These are phyloP conservation scores for Linanthus parryae DNA, from an alignment of 148 eudicot genomes.

Conservation along the genomic window DNA sequence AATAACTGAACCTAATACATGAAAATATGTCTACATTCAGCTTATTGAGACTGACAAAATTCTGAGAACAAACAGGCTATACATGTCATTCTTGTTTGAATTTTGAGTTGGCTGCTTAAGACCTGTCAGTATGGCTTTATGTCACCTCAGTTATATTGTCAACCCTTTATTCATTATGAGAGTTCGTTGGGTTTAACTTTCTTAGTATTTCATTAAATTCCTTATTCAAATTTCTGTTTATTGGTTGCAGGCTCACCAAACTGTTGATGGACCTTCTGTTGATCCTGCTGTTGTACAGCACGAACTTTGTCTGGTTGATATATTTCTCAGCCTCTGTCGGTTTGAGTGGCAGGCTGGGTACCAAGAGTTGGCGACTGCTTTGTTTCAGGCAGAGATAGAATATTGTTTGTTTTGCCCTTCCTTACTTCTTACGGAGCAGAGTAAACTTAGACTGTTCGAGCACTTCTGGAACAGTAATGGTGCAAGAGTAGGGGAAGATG, in stretches of 20 bases:
- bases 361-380: constrained; percentile 90
- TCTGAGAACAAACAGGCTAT: no score
- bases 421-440: constrained; percentile 73
- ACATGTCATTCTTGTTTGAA: no score
- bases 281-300: constrained; percentile 40
- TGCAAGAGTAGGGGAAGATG: constrained; percentile 94
- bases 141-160: no score
- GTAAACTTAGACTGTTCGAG: constrained; percentile 79
- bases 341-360: constrained; percentile 99
- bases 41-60: no score
- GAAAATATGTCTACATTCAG: no score
- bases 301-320: constrained; percentile 79
- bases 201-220: no score
- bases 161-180: no score
- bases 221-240: constrained; percentile 4
- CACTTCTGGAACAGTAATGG: constrained; percentile 91
- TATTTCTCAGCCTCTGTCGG: constrained; percentile 75
- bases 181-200: no score
- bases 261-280: constrained; percentile 22
- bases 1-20: no score
- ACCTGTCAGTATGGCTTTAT: no score
- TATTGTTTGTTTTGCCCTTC: constrained; percentile 79
- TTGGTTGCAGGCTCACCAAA: constrained; percentile 45
- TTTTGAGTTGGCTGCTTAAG: no score
- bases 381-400: constrained; percentile 91